phyloP scores from a whole-genome alignment of 208 protist species.

The Trypanosoma congolense region DNA sequence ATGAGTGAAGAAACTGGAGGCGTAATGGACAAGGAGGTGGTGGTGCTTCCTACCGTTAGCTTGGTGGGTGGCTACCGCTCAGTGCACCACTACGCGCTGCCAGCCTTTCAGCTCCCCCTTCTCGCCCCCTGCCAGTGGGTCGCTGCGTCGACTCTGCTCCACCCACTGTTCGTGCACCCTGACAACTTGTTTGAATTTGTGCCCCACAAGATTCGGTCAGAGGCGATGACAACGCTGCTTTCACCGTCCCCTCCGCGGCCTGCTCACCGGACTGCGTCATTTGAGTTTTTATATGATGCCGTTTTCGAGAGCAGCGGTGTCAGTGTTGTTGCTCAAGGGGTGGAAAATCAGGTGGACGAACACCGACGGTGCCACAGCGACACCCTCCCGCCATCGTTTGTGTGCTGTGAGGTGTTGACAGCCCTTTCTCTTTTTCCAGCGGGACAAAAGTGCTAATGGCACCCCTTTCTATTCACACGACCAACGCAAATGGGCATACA shows the following conservation, averaged over 20 bases:
- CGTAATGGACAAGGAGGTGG: slow-evolving; percentile 6
- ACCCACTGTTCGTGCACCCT: slow-evolving; percentile 17
- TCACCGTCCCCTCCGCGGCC: neutral
- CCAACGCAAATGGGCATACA: too few species aligned
- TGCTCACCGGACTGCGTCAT: neutral
- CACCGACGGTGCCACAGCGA: neutral
- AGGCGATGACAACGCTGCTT: slow-evolving; percentile 9
- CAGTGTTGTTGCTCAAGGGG: neutral
- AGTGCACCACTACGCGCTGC: slow-evolving; percentile 59
- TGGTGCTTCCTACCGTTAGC: slow-evolving; percentile 24
- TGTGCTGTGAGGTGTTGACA: slow-evolving; percentile 15
- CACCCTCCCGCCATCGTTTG: too few species aligned
- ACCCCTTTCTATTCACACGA: too few species aligned
- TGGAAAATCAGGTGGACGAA: neutral
- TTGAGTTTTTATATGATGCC: slow-evolving; percentile 13
- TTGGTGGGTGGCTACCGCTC: slow-evolving; percentile 51
- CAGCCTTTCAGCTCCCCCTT: slow-evolving; percentile 44
- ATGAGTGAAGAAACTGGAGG: neutral
- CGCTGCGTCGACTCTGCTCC: slow-evolving; percentile 14
- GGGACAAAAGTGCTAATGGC: too few species aligned
- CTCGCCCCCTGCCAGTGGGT: slow-evolving; percentile 18
- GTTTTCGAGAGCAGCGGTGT: slow-evolving; percentile 2
- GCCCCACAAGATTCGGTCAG: neutral
- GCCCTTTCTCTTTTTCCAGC: slow-evolving; percentile 24
- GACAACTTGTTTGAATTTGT: slow-evolving; percentile 22